Evolutionary conservation across 129 eudicot genomes (phyloP), one percentile per base, ranked within the genome.

Genomic region (Pittosporum tobira): DNA sequence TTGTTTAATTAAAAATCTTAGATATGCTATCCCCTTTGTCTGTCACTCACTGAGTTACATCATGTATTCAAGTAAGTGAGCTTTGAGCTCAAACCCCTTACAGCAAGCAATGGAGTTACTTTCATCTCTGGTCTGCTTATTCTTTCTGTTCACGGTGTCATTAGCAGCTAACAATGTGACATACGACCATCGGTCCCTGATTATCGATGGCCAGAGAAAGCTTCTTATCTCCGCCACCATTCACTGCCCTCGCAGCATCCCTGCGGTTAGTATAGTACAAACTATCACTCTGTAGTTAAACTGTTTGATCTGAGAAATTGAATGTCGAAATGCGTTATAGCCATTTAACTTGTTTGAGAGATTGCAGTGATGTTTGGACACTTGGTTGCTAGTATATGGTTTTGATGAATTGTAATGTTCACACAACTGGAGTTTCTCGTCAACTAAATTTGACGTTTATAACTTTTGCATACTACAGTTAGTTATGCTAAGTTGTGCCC

Each of bases 171-270:
- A 73, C 62, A 85, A 76, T 77, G 99, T 91, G 47, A 78, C 81
- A 5, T 91, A 86, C 71, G 99, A 91, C 73, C 59, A 67, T 19
- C 87, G 90, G 6, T 91, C 99, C 15, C 84, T 91, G 36, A 76
- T 91, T 26, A 83, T 91, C 51, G 65, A 87, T 67, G 99, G 96
- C 68, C 78, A 81, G 51, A 72, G 96, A 42, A 81, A 87, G 81
- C 96, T 91, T 45, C 81, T 91, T 66, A 87, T 91, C 55, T 91
- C 96, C 37, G 87, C 96, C 68, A 69, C 98, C 53, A 91, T 91
- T 60, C 98, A 91, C 67, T 91, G 86, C 73, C 98, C 98, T 68
- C 94, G 98, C 64, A 91, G 98, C 71, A 94, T 91, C 48, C 96
- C 98, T 56, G 83, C 89, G 57, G 98, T 90, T 28, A 71, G 84